Percentiles rank a stretch among this genome's conserved stretches.
phyloP scores from a whole-genome alignment of 2,329 filamentous ascomycete genomes.

The Amphichorda felina region DNA sequence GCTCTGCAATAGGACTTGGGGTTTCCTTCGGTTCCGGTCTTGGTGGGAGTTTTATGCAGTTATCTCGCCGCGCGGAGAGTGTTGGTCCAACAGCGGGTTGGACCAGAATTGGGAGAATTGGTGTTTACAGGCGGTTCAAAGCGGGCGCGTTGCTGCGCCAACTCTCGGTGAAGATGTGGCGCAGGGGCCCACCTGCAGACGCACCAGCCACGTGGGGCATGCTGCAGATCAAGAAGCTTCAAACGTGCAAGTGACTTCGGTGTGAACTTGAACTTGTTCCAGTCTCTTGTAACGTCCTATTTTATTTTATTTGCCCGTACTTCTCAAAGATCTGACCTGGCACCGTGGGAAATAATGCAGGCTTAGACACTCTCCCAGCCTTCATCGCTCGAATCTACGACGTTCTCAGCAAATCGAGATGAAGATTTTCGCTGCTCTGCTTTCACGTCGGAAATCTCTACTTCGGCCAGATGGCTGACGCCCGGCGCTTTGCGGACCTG shows the following conservation, averaged over 20 bases:
- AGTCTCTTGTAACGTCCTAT: background rate
- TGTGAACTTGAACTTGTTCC: too few species aligned
- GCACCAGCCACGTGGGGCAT: slow-evolving; percentile 2
- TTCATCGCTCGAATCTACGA: background rate
- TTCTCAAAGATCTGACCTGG: too few species aligned
- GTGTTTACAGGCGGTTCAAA: too few species aligned
- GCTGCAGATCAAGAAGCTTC: slow-evolving; percentile 3
- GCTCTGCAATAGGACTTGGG: background rate
- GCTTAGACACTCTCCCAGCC: background rate
- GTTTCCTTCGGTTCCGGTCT: too few species aligned
- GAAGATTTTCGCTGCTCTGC: slow-evolving; percentile 7
- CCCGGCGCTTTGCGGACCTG: slow-evolving; percentile 16
- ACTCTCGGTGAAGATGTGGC: slow-evolving; percentile 6
- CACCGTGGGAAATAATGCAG: background rate
- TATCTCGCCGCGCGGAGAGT: too few species aligned
- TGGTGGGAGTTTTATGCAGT: too few species aligned
- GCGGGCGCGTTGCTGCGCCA: slow-evolving; percentile 10
- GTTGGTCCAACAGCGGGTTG: too few species aligned
- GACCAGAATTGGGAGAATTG: too few species aligned
- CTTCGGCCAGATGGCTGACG: slow-evolving; percentile 24
- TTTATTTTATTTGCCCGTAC: background rate
- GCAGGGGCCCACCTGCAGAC: background rate
- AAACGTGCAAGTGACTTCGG: background rate
- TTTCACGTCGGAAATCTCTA: slow-evolving; percentile 14
- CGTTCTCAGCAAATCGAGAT: slow-evolving; percentile 11